Evolutionary conservation across 2,329 filamentous ascomycete species (phyloP).

Genomic region (Xylariales sp.): DNA sequence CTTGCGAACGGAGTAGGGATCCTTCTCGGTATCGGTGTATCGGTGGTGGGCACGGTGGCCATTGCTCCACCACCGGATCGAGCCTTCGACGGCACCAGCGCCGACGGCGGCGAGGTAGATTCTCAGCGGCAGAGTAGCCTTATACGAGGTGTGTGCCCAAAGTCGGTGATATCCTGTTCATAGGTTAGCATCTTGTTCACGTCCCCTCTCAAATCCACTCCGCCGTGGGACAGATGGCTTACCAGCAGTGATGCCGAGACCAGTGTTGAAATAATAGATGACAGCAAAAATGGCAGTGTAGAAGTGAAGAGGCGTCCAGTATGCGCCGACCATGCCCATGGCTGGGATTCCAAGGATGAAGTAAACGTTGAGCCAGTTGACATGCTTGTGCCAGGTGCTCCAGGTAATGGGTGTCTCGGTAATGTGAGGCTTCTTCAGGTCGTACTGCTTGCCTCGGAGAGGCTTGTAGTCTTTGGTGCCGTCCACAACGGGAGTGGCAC

Average conservation of each 20-base stretch:
- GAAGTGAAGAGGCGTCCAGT: constrained; percentile 61
- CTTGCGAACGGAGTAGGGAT: constrained; percentile 48
- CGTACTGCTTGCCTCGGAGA: constrained; percentile 39
- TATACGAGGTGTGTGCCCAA: constrained; percentile 42
- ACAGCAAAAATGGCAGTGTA: constrained; percentile 40
- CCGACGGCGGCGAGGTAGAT: constrained; percentile 44
- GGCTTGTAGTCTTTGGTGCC: constrained; percentile 54
- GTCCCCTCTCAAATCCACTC: background rate
- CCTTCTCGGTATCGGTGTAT: constrained; percentile 48
- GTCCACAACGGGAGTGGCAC: constrained; percentile 45
- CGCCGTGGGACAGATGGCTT: no score
- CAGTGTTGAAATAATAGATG: constrained; percentile 30
- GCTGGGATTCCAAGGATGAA: constrained; percentile 77
- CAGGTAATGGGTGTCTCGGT: constrained; percentile 75
- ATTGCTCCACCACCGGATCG: constrained; percentile 44
- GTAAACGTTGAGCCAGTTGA: constrained; percentile 87
- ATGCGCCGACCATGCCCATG: constrained; percentile 65
- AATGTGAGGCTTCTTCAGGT: constrained; percentile 74
- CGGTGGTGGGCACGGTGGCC: constrained; percentile 47
- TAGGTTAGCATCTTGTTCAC: constrained; percentile 4
- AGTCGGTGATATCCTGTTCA: constrained; percentile 30
- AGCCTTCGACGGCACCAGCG: constrained; percentile 43
- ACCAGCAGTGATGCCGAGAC: constrained; percentile 31
- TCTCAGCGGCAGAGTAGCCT: constrained; percentile 36
- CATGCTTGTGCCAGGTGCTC: constrained; percentile 84